phyloP scores from a whole-genome alignment of 2,329 filamentous ascomycete genomes.

The Colletotrichum echinochloae region DNA sequence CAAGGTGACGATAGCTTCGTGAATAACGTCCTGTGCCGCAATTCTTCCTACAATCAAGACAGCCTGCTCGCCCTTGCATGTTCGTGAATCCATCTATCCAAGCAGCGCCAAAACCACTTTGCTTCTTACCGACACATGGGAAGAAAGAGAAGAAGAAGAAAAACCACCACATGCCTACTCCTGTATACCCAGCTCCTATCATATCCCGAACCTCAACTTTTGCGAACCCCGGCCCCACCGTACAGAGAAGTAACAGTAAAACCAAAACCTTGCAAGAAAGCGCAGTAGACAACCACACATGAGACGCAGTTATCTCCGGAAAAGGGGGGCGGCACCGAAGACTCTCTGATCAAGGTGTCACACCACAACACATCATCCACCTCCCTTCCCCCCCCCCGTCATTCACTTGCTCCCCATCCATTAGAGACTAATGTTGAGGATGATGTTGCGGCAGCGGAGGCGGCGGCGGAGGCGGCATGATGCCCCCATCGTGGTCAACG shows the following conservation, averaged over 20 bases:
- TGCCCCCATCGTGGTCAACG: conserved; percentile 30
- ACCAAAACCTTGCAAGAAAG: neutral
- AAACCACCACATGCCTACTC: neutral
- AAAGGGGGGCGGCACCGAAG: neutral
- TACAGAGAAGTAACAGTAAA: neutral
- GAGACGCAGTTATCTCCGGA: neutral
- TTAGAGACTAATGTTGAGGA: conserved; percentile 7
- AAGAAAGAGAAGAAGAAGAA: neutral
- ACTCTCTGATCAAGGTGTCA: neutral
- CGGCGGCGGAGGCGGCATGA: conserved; percentile 26
- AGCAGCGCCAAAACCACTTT: neutral
- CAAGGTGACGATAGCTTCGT: neutral
- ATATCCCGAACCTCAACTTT: neutral
- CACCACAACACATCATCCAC: conserved; percentile 2
- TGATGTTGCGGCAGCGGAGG: conserved; percentile 19
- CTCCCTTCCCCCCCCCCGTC: neutral
- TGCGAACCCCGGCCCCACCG: neutral
- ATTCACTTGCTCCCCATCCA: neutral
- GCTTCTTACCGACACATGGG: too few relatives aligned
- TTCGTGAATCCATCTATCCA: neutral
- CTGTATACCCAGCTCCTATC: neutral
- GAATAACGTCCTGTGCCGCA: neutral
- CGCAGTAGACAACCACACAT: neutral
- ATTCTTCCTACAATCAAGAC: neutral
- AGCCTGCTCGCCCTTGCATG: neutral